Conservation (phyloP, 306 rosid genomes). For the Vigna unguiculata region DNA sequence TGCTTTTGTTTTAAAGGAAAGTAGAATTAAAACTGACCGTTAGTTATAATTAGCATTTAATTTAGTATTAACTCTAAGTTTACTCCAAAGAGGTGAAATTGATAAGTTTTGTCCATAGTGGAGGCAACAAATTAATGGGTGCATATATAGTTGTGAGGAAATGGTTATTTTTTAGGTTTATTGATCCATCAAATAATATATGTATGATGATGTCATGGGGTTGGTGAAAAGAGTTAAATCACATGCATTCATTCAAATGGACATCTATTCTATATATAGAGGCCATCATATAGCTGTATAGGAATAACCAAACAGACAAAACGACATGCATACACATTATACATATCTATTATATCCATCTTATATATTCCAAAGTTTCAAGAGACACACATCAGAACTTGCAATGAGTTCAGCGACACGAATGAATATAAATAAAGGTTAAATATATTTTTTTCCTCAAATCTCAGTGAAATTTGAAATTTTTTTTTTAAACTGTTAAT, state of each 20-base stretch:
- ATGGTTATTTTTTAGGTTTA: conserved; percentile 32
- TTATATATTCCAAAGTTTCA: conserved; percentile 27
- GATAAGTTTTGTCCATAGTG: conserved; percentile 47
- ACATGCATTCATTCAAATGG: conserved; percentile 38
- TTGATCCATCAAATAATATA: conserved; percentile 29
- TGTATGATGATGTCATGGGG: conserved; percentile 33
- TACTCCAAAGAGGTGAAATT: conserved; percentile 10
- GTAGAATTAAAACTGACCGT: too few relatives aligned
- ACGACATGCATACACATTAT: conserved; percentile 28
- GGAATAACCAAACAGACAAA: conserved; percentile 31
- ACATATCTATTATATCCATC: not conserved
- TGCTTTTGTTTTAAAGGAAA: too few relatives aligned
- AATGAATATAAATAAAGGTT: too few relatives aligned
- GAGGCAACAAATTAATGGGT: conserved; percentile 35
- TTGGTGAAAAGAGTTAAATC: conserved; percentile 45
- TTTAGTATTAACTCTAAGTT: not conserved
- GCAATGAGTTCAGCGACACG: conserved; percentile 27
- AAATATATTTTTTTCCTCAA: too few relatives aligned
- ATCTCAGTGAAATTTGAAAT: too few relatives aligned
- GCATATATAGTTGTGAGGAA: conserved; percentile 33
- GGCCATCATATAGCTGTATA: conserved; percentile 37
- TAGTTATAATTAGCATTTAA: too few relatives aligned
- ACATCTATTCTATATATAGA: conserved; percentile 4
- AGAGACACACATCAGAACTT: conserved; percentile 34
- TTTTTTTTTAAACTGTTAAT: too few relatives aligned